Evolutionary conservation across 2,329 filamentous ascomycete species (phyloP), one percentile per base, ranked within the genome.

Genomic region (Dichotomopilus funicola): DNA sequence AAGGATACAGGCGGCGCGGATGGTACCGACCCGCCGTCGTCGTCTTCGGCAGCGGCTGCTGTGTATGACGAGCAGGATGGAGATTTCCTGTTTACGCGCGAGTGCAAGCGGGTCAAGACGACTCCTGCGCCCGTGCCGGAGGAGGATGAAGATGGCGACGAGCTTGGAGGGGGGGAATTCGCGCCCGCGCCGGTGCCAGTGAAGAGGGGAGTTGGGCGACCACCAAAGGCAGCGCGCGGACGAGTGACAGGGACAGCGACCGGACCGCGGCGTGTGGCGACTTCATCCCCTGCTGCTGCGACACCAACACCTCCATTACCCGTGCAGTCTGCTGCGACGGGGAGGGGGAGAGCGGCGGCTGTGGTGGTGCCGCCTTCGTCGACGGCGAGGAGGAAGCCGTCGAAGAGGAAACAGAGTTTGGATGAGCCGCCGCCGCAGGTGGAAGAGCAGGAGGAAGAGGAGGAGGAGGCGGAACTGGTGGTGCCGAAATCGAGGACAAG

Each of bases 11-110:
- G 7, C 13, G 40, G 40, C 40, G 46, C 64, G 9, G 51, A 56
- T 38, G 49, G 64, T 65, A 55, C 67, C 62, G 10, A 27, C 19
- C 19, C 19, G 19, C 19, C 13, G 7, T 33, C 43, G 34, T 48
- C 37, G 12, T 31, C 41, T 34, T 46, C 40, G 10, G 47, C 55
- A 67, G 67, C 64, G 54, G 54, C 65, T 50, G 64, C 66, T 49
- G 76, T 72, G 59, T 86, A 86, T 64, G 86, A 89, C 64, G 87
- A 91, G 69, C 81, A 87, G 65, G 85, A 88, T 73, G 88, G 87
- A 64, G 88, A 88, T 60, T 91, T 91, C 64, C 76, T 83, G 56
- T 91, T 91, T 68, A 83, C 85, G 60, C 81, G 87, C 62, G 83
- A 79, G 59, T 76, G 84, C 9, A 88, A 88, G 66, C 73, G 81